Conservation (phyloP, 306 rosid genomes). For the Quillaja saponaria region DNA sequence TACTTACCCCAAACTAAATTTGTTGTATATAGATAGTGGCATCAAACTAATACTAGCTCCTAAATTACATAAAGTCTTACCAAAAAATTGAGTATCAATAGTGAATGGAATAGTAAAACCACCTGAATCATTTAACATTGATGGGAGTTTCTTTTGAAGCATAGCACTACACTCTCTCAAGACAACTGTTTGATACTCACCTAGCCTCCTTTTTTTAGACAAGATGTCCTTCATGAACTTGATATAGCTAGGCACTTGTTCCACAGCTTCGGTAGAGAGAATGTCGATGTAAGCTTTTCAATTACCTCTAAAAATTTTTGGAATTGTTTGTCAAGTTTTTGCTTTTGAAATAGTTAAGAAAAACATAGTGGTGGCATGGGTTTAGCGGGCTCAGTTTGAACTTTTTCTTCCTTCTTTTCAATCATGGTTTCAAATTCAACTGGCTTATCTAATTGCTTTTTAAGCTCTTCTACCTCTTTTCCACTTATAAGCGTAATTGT, state of each 20-base stretch:
- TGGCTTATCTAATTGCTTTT: too few relatives aligned
- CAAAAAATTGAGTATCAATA: too few relatives aligned
- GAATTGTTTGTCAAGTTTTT: neutral
- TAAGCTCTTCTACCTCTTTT: too few relatives aligned
- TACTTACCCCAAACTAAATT: too few relatives aligned
- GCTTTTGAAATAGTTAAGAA: neutral
- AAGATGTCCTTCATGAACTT: neutral
- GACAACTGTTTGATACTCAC: neutral
- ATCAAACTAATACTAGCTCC: neutral
- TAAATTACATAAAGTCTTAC: neutral
- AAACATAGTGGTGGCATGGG: neutral
- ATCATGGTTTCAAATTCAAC: too few relatives aligned
- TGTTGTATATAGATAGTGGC: neutral
- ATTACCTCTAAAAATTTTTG: neutral
- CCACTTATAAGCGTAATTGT: too few relatives aligned
- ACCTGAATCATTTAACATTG: too few relatives aligned
- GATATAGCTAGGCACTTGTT: neutral
- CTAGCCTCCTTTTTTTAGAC: neutral
- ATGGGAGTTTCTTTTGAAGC: neutral
- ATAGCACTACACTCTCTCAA: neutral
- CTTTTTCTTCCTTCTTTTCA: too few relatives aligned
- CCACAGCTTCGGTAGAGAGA: neutral
- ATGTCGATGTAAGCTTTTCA: neutral
- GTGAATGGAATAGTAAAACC: too few relatives aligned
- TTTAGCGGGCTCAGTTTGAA: neutral